Evolutionary conservation across 1,139 yeast genomes (phyloP).

Genomic region (Kodamaea fungicola): DNA sequence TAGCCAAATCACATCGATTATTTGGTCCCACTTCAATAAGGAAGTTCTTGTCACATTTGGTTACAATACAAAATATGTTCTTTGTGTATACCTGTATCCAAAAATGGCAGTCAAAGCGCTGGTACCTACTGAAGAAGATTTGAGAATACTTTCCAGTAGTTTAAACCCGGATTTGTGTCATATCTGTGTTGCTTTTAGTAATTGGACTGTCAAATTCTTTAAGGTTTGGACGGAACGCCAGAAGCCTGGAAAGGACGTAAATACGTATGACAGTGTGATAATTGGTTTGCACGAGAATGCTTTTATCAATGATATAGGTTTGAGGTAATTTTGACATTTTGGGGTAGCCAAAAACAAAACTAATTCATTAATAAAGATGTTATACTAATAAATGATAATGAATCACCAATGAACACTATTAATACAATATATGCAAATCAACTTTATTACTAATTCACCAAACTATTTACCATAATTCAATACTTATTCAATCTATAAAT

Average conservation of each 20-base stretch:
- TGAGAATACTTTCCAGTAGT: slow-evolving; percentile 64
- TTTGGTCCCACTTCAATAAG: slow-evolving; percentile 65
- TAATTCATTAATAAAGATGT: too few species aligned
- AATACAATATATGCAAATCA: too few species aligned
- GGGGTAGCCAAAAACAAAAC: too few species aligned
- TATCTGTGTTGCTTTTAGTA: slow-evolving; percentile 73
- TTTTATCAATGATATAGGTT: too few species aligned
- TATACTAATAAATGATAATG: too few species aligned
- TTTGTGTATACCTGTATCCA: slow-evolving; percentile 65
- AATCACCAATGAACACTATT: too few species aligned
- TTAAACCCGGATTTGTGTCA: slow-evolving; percentile 59
- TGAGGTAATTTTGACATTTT: too few species aligned
- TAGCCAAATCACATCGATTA: slow-evolving; percentile 74
- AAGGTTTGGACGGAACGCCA: slow-evolving; percentile 43
- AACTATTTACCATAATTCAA: too few species aligned
- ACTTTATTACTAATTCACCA: too few species aligned
- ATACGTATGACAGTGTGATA: slow-evolving; percentile 53
- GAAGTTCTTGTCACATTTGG: slow-evolving; percentile 82
- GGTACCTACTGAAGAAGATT: slow-evolving; percentile 50
- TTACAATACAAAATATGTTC: slow-evolving; percentile 51
- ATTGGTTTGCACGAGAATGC: slow-evolving; percentile 50
- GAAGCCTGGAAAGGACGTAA: slow-evolving; percentile 7
- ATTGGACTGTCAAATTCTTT: slow-evolving; percentile 71
- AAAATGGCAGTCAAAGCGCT: slow-evolving; percentile 46
- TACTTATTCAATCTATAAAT: too few species aligned